Evolutionary conservation across 2,329 filamentous ascomycete genomes (phyloP).

Genomic region (Leptodontidium sp.): DNA sequence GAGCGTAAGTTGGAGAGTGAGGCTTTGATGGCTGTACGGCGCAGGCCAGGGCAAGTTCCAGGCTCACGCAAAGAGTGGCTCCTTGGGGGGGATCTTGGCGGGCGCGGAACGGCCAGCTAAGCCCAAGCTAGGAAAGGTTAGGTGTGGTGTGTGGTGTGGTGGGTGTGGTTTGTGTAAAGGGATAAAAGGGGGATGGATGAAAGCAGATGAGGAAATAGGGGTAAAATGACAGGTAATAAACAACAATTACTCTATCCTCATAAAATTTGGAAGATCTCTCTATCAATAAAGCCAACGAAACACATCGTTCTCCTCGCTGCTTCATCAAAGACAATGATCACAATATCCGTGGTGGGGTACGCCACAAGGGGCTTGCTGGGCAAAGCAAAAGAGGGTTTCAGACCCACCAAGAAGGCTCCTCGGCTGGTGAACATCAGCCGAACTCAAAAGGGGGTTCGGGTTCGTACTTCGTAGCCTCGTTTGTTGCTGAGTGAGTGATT

Average conservation of each 20-base stretch:
- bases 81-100: constrained; percentile 2
- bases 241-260: not conserved
- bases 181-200: constrained; percentile 10
- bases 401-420: constrained; percentile 12
- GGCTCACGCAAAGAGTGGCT: constrained; percentile 4
- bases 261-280: not conserved
- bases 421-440: constrained; percentile 7
- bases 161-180: not conserved
- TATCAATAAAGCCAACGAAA: not conserved
- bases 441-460: constrained; percentile 6
- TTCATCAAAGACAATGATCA: not conserved
- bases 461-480: not conserved
- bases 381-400: not conserved
- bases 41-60: constrained; percentile 3
- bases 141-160: not conserved
- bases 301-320: not conserved
- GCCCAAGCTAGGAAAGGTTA: not conserved
- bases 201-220: not conserved
- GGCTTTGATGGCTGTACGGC: not conserved
- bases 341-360: not conserved
- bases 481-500: not conserved
- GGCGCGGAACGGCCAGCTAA: not conserved
- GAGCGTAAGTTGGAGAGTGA: not conserved
- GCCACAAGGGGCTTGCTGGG: constrained; percentile 2
- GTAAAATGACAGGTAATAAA: not conserved